Evolutionary conservation across 768 basidiomycete species (phyloP).

Genomic region (Tulasnella sp.): DNA sequence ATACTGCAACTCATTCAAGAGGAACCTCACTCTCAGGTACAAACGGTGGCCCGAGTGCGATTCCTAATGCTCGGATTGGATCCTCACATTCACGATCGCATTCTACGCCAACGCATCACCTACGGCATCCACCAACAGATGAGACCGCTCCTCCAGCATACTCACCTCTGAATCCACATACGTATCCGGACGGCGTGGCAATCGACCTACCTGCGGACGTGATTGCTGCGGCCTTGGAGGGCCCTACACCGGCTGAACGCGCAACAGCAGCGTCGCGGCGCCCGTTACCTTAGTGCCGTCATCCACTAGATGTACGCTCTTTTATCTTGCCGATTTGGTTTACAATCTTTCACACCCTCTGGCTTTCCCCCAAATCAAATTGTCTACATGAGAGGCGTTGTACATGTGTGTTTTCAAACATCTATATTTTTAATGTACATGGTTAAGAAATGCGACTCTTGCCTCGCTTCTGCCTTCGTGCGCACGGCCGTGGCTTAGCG

Average conservation of each 20-base stretch:
- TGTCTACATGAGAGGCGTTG: too few species aligned
- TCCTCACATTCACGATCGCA: slow-evolving; percentile 11
- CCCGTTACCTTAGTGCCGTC: too few species aligned
- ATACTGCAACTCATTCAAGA: slow-evolving; percentile 17
- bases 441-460: too few species aligned
- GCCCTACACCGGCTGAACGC: slow-evolving; percentile 24
- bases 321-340: too few species aligned
- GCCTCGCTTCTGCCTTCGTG: too few species aligned
- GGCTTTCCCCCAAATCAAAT: too few species aligned
- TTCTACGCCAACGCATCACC: background rate
- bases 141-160: slow-evolving; percentile 69
- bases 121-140: slow-evolving; percentile 13
- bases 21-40: background rate
- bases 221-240: slow-evolving; percentile 81
- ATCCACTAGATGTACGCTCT: too few species aligned
- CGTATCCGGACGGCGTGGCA: slow-evolving; percentile 81
- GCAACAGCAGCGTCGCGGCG: background rate
- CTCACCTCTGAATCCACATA: slow-evolving; percentile 77
- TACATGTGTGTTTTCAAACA: too few species aligned
- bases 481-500: too few species aligned
- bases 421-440: too few species aligned
- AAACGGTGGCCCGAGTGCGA: background rate
- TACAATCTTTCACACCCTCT: too few species aligned
- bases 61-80: background rate
- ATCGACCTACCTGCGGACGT: slow-evolving; percentile 89